Percentiles rank a stretch among this genome's conserved stretches.
These are phyloP conservation scores for Dothistroma pini DNA, from an alignment of 2,329 filamentous ascomycete genomes.

Conservation along the genomic window DNA sequence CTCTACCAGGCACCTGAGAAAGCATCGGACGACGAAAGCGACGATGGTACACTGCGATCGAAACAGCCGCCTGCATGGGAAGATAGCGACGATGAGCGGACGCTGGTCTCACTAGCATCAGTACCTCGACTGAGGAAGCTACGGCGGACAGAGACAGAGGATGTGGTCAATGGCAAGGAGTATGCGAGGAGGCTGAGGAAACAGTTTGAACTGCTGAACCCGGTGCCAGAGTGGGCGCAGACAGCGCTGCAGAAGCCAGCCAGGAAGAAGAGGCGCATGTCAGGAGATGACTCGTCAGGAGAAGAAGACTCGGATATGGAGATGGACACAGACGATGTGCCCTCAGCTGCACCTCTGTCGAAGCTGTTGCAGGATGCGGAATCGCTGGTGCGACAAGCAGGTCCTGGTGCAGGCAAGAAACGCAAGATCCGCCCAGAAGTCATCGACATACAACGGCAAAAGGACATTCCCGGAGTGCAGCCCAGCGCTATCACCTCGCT, in stretches of 20 bases:
- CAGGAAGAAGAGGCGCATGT: conserved; percentile 48
- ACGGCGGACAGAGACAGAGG: conserved; percentile 74
- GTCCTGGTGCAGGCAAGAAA: conserved; percentile 51
- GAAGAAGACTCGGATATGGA: conserved; percentile 45
- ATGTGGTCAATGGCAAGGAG: conserved; percentile 79
- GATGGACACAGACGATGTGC: conserved; percentile 48
- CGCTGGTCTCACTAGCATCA: conserved; percentile 76
- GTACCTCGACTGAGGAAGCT: conserved; percentile 77
- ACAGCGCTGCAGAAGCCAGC: conserved; percentile 41
- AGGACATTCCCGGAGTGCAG: conserved; percentile 77
- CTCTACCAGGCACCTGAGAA: conserved; percentile 40
- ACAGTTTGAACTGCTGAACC: conserved; percentile 62
- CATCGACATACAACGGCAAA: conserved; percentile 82
- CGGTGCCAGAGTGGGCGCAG: conserved; percentile 59
- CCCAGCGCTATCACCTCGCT: conserved; percentile 75
- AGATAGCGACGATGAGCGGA: conserved; percentile 90
- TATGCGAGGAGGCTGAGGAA: conserved; percentile 76
- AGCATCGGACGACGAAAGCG: conserved; percentile 41
- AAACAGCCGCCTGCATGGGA: conserved; percentile 68
- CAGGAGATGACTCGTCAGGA: conserved; percentile 37
- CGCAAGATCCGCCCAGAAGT: conserved; percentile 79
- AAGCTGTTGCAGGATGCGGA: conserved; percentile 72
- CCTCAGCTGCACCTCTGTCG: conserved; percentile 74
- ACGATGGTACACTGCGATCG: conserved; percentile 37
- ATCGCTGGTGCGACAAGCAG: conserved; percentile 55